A percentile compares a stretch with the other conserved stretches of the same genome.
Evolutionary conservation across 2,329 filamentous ascomycete species (phyloP).

Genomic region (Cladosporium sp.): DNA sequence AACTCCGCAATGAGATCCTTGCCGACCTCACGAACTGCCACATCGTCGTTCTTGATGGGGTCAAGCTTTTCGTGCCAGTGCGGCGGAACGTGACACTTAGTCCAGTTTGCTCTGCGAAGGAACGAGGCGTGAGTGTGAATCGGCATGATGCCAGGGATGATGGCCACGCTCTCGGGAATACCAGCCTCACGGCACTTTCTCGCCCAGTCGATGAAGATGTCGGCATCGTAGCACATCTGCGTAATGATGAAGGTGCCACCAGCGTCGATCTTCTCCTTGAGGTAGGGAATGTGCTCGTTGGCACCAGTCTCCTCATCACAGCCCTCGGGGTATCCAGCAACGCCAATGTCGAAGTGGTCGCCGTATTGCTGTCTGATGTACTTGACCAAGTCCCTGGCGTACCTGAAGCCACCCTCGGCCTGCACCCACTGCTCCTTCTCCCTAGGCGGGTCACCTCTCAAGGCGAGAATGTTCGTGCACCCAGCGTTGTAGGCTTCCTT

Average conservation of each 20-base stretch:
- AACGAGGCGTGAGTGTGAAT: constrained; percentile 96
- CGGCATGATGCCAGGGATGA: constrained; percentile 85
- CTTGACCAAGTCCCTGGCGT: constrained; percentile 84
- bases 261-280: constrained; percentile 96
- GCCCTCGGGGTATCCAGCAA: constrained; percentile 94
- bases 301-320: constrained; percentile 89
- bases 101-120: constrained; percentile 83
- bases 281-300: constrained; percentile 78
- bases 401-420: constrained; percentile 80
- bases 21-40: constrained; percentile 84
- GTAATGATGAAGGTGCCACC: constrained; percentile 93
- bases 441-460: constrained; percentile 88
- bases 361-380: constrained; percentile 77
- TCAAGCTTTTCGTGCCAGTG: constrained; percentile 79
- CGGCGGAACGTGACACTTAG: constrained; percentile 76
- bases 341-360: constrained; percentile 93
- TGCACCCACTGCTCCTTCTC: constrained; percentile 94
- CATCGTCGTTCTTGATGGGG: constrained; percentile 94
- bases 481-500: constrained; percentile 87
- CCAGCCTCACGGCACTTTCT: constrained; percentile 79
- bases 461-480: constrained; percentile 93
- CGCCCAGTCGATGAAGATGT: constrained; percentile 92
- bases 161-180: constrained; percentile 65
- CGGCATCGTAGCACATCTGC: constrained; percentile 99
- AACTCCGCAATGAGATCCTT: constrained; percentile 83